These are phyloP conservation scores for Sphaerulina vaccinii DNA, from an alignment of 2,329 filamentous ascomycete genomes.

Conservation along the genomic window DNA sequence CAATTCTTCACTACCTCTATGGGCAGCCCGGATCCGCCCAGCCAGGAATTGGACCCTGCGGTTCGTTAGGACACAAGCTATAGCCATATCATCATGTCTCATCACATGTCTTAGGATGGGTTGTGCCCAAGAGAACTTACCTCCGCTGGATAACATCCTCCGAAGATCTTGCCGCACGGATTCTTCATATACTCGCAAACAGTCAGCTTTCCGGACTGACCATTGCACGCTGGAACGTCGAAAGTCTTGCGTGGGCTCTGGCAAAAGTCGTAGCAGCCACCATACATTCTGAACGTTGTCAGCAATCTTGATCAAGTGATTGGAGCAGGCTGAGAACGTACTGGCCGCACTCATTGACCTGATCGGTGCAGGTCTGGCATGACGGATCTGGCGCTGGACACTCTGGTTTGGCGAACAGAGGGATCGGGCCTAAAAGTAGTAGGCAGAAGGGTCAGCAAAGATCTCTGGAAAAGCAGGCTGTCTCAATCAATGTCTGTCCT, in stretches of 20 bases:
- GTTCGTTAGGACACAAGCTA: too few relatives aligned
- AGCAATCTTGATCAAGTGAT: not conserved
- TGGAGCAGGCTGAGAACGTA: too few relatives aligned
- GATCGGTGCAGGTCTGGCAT: conserved; percentile 5
- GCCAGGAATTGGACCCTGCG: not conserved
- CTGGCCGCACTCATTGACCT: conserved; percentile 10
- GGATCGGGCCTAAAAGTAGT: too few relatives aligned
- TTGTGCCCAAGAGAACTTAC: too few relatives aligned
- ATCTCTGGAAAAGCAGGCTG: too few relatives aligned
- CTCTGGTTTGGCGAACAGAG: too few relatives aligned
- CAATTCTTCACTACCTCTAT: too few relatives aligned
- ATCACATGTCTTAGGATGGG: too few relatives aligned
- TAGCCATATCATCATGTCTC: too few relatives aligned
- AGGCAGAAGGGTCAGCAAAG: too few relatives aligned
- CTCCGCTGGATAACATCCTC: conserved; percentile 10
- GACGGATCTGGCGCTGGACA: not conserved
- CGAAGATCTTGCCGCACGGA: conserved; percentile 8
- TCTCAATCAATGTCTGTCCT: too few relatives aligned
- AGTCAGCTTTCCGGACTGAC: not conserved
- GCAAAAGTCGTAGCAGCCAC: conserved; percentile 16
- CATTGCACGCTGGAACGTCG: conserved; percentile 14
- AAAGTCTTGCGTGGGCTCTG: conserved; percentile 1
- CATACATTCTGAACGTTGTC: conserved; percentile 10
- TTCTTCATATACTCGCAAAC: conserved; percentile 12
- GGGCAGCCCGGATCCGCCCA: conserved; percentile 2